phyloP scores from a whole-genome alignment of 2,329 filamentous ascomycete genomes.

The Cladosporium cucumerinum region DNA sequence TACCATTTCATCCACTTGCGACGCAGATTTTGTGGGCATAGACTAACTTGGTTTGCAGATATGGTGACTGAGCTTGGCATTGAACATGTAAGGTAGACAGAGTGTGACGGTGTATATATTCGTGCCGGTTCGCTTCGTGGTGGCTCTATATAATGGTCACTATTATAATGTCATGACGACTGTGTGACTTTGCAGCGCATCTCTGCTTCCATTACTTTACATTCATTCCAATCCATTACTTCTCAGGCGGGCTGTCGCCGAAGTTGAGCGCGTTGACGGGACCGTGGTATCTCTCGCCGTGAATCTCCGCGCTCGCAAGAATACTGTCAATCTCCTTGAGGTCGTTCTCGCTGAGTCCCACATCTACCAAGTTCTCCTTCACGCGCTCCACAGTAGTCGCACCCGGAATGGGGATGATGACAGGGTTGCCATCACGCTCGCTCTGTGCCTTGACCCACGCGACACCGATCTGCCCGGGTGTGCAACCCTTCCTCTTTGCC shows the following conservation, averaged over 20 bases:
- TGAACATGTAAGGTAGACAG: neutral
- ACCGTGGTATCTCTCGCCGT: slow-evolving; percentile 41
- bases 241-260: slow-evolving; percentile 28
- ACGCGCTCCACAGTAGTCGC: slow-evolving; percentile 38
- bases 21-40: neutral
- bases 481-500: slow-evolving; percentile 55
- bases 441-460: slow-evolving; percentile 48
- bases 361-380: slow-evolving; percentile 39
- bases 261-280: slow-evolving; percentile 23
- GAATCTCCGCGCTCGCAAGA: slow-evolving; percentile 44
- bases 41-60: neutral
- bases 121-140: neutral
- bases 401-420: slow-evolving; percentile 45
- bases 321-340: slow-evolving; percentile 52
- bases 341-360: slow-evolving; percentile 46
- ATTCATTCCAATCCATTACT: neutral
- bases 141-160: neutral
- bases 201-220: neutral
- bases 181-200: neutral
- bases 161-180: neutral
- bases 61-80: neutral
- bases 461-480: slow-evolving; percentile 48
- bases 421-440: slow-evolving; percentile 42
- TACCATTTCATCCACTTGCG: too few relatives aligned
- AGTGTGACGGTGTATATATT: neutral